Percentiles rank a stretch among this genome's conserved stretches.
phyloP scores from a whole-genome alignment of 768 basidiomycete species.

The Auricularia auricula-judae region DNA sequence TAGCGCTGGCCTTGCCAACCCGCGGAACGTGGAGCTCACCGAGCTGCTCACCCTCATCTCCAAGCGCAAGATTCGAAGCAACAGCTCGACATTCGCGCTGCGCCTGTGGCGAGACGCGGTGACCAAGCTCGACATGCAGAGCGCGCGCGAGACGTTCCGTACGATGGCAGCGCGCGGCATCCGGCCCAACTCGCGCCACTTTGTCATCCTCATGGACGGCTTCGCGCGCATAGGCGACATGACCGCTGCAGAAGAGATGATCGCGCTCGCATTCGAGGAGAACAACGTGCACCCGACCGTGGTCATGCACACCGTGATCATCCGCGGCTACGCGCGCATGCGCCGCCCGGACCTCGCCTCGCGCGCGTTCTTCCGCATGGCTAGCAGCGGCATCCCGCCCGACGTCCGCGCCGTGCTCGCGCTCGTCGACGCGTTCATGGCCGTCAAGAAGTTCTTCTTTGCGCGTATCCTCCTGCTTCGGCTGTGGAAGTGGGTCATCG shows the following conservation, averaged over 20 bases:
- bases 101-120: slow-evolving; percentile 55
- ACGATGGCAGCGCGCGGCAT: slow-evolving; percentile 57
- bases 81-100: slow-evolving; percentile 46
- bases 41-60: neutral
- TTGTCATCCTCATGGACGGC: slow-evolving; percentile 67
- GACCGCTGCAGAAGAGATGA: slow-evolving; percentile 39
- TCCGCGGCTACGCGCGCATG: slow-evolving; percentile 57
- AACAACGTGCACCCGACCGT: slow-evolving; percentile 46
- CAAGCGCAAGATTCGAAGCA: slow-evolving; percentile 29
- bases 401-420: slow-evolving; percentile 66
- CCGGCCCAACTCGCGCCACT: slow-evolving; percentile 62
- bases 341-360: slow-evolving; percentile 44
- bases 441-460: slow-evolving; percentile 36
- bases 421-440: slow-evolving; percentile 55
- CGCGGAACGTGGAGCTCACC: neutral
- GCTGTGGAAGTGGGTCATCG: slow-evolving; percentile 54
- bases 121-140: slow-evolving; percentile 35
- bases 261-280: slow-evolving; percentile 35
- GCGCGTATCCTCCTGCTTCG: slow-evolving; percentile 45
- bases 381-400: slow-evolving; percentile 47
- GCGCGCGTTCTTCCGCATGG: slow-evolving; percentile 50
- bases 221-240: slow-evolving; percentile 51
- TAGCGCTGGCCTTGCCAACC: slow-evolving; percentile 3
- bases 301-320: slow-evolving; percentile 68
- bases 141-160: slow-evolving; percentile 44